Evolutionary conservation across 805 yeast genomes (phyloP).

Genomic region (Barnettozyma vustinii): DNA sequence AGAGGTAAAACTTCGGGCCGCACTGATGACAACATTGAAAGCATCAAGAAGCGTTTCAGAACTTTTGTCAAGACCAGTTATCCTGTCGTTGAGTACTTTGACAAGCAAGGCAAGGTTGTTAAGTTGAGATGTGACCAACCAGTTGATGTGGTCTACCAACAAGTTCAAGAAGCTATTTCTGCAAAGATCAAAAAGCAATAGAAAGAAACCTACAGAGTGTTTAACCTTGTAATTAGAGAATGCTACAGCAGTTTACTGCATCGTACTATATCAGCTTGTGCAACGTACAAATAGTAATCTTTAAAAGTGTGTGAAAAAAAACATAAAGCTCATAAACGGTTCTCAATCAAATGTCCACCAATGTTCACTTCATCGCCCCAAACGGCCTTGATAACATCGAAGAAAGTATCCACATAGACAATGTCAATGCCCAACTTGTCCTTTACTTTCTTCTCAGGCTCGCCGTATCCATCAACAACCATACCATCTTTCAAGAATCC

Average conservation of each 20-base stretch:
- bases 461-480: slow-evolving; percentile 22
- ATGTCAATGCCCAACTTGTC: slow-evolving; percentile 55
- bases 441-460: slow-evolving; percentile 45
- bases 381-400: slow-evolving; percentile 68
- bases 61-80: slow-evolving; percentile 82
- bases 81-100: slow-evolving; percentile 90
- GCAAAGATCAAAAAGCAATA: slow-evolving; percentile 26
- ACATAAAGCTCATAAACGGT: slow-evolving; percentile 5
- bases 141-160: slow-evolving; percentile 68
- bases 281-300: not conserved
- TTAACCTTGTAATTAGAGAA: not conserved
- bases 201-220: not conserved
- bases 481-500: slow-evolving; percentile 15
- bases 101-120: slow-evolving; percentile 67
- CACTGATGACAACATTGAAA: slow-evolving; percentile 86
- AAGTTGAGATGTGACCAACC: slow-evolving; percentile 74
- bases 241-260: not conserved
- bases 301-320: not conserved
- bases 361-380: slow-evolving; percentile 49
- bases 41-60: slow-evolving; percentile 82
- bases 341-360: slow-evolving; percentile 4
- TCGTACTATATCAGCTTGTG: not conserved
- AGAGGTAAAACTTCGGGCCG: slow-evolving; percentile 96
- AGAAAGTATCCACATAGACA: slow-evolving; percentile 66
- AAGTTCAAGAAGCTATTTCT: slow-evolving; percentile 63